Evolutionary conservation across 2,329 filamentous ascomycete species (phyloP).

Genomic region (Phialophora expanda): DNA sequence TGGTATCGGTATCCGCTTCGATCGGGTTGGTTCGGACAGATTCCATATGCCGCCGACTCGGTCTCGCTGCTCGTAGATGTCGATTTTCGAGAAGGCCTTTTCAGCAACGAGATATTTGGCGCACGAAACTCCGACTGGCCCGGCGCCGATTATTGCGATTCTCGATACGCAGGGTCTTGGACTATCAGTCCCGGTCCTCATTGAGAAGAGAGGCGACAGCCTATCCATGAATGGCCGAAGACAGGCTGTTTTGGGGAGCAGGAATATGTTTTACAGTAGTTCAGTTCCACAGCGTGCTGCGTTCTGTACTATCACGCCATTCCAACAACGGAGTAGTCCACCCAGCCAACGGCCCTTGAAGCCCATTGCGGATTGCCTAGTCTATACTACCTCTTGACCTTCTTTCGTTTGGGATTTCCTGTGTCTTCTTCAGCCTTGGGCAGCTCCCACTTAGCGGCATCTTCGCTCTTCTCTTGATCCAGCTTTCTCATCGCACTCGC

Average conservation of each 20-base stretch:
- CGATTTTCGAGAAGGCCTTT: constrained; percentile 70
- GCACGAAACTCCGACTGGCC: constrained; percentile 63
- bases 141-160: constrained; percentile 38
- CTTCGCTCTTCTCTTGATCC: not conserved
- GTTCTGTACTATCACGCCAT: no score
- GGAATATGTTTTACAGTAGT: no score
- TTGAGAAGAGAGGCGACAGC: not conserved
- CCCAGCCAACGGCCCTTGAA: not conserved
- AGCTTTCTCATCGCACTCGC: not conserved
- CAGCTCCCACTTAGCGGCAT: not conserved
- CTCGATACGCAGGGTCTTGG: not conserved
- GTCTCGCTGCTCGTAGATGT: constrained; percentile 80
- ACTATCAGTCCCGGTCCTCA: no score
- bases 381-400: not conserved
- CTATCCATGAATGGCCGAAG: not conserved
- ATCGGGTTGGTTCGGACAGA: constrained; percentile 55
- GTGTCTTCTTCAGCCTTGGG: not conserved
- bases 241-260: not conserved
- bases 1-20: constrained; percentile 67
- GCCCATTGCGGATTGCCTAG: not conserved
- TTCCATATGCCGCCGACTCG: constrained; percentile 86
- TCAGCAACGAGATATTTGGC: constrained; percentile 81
- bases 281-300: no score
- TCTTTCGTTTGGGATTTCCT: not conserved
- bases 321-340: not conserved